These are phyloP conservation scores for Salix exigua DNA, from an alignment of 345 rosid species.

Conservation along the genomic window DNA sequence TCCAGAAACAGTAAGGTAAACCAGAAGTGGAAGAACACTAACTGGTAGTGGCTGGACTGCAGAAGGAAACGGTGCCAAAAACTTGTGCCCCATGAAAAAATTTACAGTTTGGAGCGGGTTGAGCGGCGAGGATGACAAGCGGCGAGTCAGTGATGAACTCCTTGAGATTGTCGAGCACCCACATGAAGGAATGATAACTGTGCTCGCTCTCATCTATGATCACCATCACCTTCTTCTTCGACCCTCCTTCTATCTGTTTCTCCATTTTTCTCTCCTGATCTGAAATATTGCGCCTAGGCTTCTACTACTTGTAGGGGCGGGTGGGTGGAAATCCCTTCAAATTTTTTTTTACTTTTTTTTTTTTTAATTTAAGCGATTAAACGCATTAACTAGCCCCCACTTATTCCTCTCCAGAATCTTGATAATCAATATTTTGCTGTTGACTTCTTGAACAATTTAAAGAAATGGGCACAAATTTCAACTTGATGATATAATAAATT, in stretches of 20 bases:
- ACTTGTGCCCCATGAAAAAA: neutral
- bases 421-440: too few relatives aligned
- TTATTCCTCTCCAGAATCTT: too few relatives aligned
- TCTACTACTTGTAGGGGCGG: too few relatives aligned
- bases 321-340: too few relatives aligned
- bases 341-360: too few relatives aligned
- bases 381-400: too few relatives aligned
- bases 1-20: neutral
- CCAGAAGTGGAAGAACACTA: neutral
- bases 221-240: constrained; percentile 60
- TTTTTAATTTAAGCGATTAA: too few relatives aligned
- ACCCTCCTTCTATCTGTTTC: constrained; percentile 16
- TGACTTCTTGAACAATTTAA: too few relatives aligned
- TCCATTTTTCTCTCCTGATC: constrained; percentile 11
- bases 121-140: constrained; percentile 43
- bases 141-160: constrained; percentile 40
- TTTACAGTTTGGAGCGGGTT: neutral
- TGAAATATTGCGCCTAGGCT: too few relatives aligned
- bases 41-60: neutral
- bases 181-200: constrained; percentile 55
- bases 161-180: constrained; percentile 50
- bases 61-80: neutral
- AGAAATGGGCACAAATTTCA: too few relatives aligned
- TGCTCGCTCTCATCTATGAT: constrained; percentile 75
- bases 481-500: too few relatives aligned